Evolutionary conservation across 371 early-diverging fungal species (phyloP).

Genomic region (Coemansia sp.): DNA sequence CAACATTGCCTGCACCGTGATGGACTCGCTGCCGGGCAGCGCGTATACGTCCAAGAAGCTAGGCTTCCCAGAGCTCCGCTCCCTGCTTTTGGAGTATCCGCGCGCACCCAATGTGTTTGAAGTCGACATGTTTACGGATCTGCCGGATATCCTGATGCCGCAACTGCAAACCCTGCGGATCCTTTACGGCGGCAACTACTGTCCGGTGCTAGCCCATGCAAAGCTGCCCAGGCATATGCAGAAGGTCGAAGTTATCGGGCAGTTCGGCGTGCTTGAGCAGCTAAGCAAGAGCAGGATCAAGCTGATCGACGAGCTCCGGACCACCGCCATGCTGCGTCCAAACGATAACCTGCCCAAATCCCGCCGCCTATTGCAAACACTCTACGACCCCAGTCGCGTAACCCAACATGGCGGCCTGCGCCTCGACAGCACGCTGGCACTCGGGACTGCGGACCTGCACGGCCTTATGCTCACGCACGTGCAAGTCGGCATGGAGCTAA

Average conservation of each 20-base stretch:
- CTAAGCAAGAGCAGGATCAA: background rate
- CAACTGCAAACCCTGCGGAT: background rate
- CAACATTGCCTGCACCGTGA: background rate
- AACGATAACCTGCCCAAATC: too few relatives aligned
- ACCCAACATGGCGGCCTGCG: background rate
- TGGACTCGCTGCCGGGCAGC: background rate
- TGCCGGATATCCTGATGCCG: background rate
- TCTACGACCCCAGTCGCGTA: background rate
- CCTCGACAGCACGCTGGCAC: background rate
- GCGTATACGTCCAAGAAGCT: background rate
- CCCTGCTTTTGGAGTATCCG: background rate
- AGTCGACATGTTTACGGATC: background rate
- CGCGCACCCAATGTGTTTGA: background rate
- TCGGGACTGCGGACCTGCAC: background rate
- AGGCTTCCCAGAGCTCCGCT: conserved; percentile 1
- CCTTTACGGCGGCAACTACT: background rate
- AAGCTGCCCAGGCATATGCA: background rate
- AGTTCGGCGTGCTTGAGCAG: background rate
- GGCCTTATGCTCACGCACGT: background rate
- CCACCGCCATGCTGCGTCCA: background rate
- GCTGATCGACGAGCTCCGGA: background rate
- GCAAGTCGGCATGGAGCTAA: conserved; percentile 1
- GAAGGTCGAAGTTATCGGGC: background rate
- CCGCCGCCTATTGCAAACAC: background rate
- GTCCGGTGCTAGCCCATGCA: conserved; percentile 1